A percentile compares a stretch with the other conserved stretches of the same genome.
Conservation (phyloP, 1,284 basidiomycete species). For the Sutorius eximius region DNA sequence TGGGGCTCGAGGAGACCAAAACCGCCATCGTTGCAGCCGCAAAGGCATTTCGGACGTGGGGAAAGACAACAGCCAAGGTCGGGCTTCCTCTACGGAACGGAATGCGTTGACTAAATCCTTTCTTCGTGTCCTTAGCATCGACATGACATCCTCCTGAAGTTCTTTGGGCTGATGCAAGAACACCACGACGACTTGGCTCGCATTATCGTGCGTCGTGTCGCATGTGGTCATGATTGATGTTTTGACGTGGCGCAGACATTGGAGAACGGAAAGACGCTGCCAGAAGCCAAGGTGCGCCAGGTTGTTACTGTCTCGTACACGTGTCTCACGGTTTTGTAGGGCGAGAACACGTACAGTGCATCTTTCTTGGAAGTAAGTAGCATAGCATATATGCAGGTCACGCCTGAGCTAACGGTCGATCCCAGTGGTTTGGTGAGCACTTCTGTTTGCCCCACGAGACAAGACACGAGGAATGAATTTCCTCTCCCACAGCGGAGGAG, state of each 20-base stretch:
- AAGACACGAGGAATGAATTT: not conserved
- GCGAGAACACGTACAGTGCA: slow-evolving; percentile 79
- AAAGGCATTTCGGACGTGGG: slow-evolving; percentile 79
- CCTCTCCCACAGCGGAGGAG: slow-evolving; percentile 66
- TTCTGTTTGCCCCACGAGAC: not conserved
- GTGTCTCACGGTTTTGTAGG: slow-evolving; percentile 39
- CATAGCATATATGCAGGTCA: not conserved
- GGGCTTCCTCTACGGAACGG: not conserved
- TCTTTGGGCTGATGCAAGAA: slow-evolving; percentile 73
- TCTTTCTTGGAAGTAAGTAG: slow-evolving; percentile 76
- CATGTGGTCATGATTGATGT: slow-evolving; percentile 13
- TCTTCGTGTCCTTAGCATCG: slow-evolving; percentile 50
- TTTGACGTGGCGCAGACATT: slow-evolving; percentile 56
- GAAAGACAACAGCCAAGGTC: slow-evolving; percentile 78
- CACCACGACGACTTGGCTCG: slow-evolving; percentile 80
- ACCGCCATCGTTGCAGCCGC: slow-evolving; percentile 77
- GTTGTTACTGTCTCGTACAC: not conserved
- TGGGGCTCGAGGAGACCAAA: slow-evolving; percentile 80
- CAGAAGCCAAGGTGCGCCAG: slow-evolving; percentile 67
- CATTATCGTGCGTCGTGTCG: slow-evolving; percentile 61
- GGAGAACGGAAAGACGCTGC: slow-evolving; percentile 90
- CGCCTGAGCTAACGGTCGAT: slow-evolving; percentile 9
- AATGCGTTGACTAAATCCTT: not conserved
- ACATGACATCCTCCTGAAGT: slow-evolving; percentile 76
- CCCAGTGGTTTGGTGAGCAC: slow-evolving; percentile 72